Base-by-base conservation (phyloP, 257 asterid genomes). In the Primulina tabacum region DNA sequence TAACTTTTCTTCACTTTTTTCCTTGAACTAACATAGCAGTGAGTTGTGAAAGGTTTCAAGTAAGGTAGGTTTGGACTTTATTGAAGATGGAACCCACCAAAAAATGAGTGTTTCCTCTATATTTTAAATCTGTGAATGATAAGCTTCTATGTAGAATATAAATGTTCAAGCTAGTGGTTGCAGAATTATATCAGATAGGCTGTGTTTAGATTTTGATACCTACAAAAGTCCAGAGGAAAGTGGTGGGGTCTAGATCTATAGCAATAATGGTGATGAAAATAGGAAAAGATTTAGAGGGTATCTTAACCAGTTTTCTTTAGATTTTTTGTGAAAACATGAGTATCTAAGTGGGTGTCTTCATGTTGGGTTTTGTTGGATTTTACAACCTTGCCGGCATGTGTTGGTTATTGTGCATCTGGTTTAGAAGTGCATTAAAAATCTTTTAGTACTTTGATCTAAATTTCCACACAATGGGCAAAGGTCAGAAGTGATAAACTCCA, bases 231-330 rank as follows among this genome's bases (percentile, higher is more conserved):
- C 61, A 62, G 33, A 1, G 7, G 26, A 56, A 72, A 68, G 70
- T 81, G 82, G 79, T 71, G 77, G 85, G 89, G 85, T 77, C 82
- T 74, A 69, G 33, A 64, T 59, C 62, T 64, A 67, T 67, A 78
- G 66, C 84, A 87, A 81, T 84, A 85, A 81, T 84, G 80, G 76
- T 71, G 73, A 77, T 68, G 70, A 76, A 81, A 82, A 75, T 60
- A 64, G 77, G 72, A 37, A 70, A 24, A 78, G 77, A 77, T 72
- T 78, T 75, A 74, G 33, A 59, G 82, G 74, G 83, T 77, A 78
- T 76, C 78, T 71, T 77, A 68, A 68, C 82, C 78, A 68, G 72
- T 80, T 80, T 70, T 69, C 63, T 55, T 71, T 76, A 38, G 43
- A 68, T 73, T 71, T 72, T 78, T 74, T 73, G 37, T 77, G 74